phyloP scores from a whole-genome alignment of 768 basidiomycete species.

The Auricularia auricula-judae region DNA sequence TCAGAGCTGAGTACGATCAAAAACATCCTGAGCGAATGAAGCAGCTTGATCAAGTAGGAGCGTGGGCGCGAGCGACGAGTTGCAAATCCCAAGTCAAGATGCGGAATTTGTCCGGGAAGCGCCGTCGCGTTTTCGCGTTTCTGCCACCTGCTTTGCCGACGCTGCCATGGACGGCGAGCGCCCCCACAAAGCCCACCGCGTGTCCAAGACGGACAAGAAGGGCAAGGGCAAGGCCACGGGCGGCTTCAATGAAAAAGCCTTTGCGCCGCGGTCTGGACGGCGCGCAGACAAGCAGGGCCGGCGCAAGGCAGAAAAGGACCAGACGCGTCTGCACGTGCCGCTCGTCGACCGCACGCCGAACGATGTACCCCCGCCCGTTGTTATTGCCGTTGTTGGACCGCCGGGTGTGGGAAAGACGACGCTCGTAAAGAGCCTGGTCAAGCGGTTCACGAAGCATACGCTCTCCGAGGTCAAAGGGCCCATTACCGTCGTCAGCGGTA shows the following conservation, averaged over 20 bases:
- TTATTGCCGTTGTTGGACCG: constrained; percentile 91
- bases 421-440: constrained; percentile 79
- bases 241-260: constrained; percentile 46
- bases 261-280: constrained; percentile 85
- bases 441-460: constrained; percentile 89
- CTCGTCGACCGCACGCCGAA: constrained; percentile 91
- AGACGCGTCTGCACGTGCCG: constrained; percentile 91
- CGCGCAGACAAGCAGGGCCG: constrained; percentile 82
- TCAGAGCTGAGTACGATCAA: too few species aligned
- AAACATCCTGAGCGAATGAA: too few species aligned
- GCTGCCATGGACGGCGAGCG: not conserved
- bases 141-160: too few species aligned
- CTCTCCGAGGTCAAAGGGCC: constrained; percentile 85
- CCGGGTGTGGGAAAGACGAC: constrained; percentile 97
- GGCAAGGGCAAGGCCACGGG: constrained; percentile 1
- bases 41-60: too few species aligned
- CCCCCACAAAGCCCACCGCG: constrained; percentile 3
- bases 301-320: constrained; percentile 85
- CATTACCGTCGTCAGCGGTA: constrained; percentile 78
- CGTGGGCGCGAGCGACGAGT: too few species aligned
- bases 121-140: too few species aligned
- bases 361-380: constrained; percentile 82
- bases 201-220: constrained; percentile 5
- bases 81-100: too few species aligned
- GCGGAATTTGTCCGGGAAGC: too few species aligned